These are phyloP conservation scores for Condylostoma magnum DNA, from an alignment of 169 alveolate species.

Conservation along the genomic window DNA sequence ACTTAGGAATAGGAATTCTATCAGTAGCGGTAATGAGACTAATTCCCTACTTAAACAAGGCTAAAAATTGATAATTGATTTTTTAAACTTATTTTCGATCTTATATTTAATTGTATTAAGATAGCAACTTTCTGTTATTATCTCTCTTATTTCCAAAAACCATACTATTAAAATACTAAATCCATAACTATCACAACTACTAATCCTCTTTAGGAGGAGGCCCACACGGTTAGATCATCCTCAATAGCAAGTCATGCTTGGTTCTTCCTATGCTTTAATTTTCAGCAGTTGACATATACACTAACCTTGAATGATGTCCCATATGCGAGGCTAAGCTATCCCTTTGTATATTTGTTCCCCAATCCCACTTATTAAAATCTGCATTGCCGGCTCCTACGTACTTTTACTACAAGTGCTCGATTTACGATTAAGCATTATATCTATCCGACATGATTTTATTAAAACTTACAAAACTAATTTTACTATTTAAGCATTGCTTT, in stretches of 20 bases:
- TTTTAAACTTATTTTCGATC: no score
- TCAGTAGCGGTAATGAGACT: no score
- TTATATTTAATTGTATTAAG: no score
- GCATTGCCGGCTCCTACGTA: slow-evolving; percentile 96
- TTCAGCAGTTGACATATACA: slow-evolving; percentile 90
- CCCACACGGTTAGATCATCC: slow-evolving; percentile 26
- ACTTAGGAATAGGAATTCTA: no score
- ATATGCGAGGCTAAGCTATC: slow-evolving; percentile 92
- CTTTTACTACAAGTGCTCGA: slow-evolving; percentile 94
- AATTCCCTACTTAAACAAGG: no score
- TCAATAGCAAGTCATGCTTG: neutral
- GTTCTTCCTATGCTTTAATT: slow-evolving; percentile 83
- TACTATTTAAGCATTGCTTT: no score
- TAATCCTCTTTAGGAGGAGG: slow-evolving; percentile 25
- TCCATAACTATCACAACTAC: neutral
- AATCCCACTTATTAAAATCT: slow-evolving; percentile 89
- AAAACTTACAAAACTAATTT: no score
- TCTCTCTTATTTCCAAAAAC: no score
- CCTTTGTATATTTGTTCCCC: slow-evolving; percentile 80
- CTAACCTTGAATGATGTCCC: slow-evolving; percentile 88
- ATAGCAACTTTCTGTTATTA: no score
- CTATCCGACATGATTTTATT: slow-evolving; percentile 18
- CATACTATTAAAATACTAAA: no score
- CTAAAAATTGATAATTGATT: no score
- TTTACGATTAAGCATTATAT: slow-evolving; percentile 77